Percentiles rank a stretch among this genome's conserved stretches.
These are phyloP conservation scores for Andrographis paniculata DNA, from an alignment of 305 asterid species.

Conservation along the genomic window DNA sequence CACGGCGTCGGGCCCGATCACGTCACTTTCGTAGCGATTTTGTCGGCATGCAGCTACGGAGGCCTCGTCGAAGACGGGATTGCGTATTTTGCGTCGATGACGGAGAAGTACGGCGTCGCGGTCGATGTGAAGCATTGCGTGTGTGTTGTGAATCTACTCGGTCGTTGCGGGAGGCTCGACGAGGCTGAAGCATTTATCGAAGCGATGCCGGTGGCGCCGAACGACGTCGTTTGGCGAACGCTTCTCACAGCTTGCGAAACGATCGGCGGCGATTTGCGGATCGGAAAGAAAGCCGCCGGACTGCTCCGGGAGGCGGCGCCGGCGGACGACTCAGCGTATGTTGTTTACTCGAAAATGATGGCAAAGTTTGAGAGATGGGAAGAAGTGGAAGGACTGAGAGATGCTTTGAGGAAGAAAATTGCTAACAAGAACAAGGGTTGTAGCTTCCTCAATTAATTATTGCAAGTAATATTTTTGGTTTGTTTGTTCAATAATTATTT, in stretches of 20 bases:
- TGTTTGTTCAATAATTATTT: no score
- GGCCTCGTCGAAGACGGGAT: conserved; percentile 82
- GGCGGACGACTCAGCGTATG: conserved; percentile 79
- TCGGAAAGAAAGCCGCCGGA: conserved; percentile 57
- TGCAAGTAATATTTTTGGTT: no score
- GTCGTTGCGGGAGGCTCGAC: conserved; percentile 62
- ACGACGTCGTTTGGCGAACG: conserved; percentile 70
- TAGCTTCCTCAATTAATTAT: no score
- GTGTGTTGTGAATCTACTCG: conserved; percentile 77
- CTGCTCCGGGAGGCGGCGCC: conserved; percentile 58
- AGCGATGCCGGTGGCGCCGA: conserved; percentile 67
- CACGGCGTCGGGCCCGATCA: conserved; percentile 53
- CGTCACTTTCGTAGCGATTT: conserved; percentile 74
- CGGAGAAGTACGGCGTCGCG: conserved; percentile 42
- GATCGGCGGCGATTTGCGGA: conserved; percentile 48
- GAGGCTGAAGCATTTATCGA: conserved; percentile 67
- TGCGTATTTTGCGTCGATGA: conserved; percentile 53
- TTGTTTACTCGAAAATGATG: conserved; percentile 70
- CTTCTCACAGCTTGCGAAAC: conserved; percentile 63
- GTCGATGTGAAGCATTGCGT: conserved; percentile 73
- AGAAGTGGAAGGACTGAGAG: conserved; percentile 51
- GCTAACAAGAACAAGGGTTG: no score
- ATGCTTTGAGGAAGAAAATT: no score
- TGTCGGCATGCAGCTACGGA: conserved; percentile 89
- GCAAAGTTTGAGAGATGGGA: conserved; percentile 74